Percentiles rank a stretch among this genome's conserved stretches.
Conservation (phyloP, 371 early-diverging fungal genomes). For the Mortierella sp. region DNA sequence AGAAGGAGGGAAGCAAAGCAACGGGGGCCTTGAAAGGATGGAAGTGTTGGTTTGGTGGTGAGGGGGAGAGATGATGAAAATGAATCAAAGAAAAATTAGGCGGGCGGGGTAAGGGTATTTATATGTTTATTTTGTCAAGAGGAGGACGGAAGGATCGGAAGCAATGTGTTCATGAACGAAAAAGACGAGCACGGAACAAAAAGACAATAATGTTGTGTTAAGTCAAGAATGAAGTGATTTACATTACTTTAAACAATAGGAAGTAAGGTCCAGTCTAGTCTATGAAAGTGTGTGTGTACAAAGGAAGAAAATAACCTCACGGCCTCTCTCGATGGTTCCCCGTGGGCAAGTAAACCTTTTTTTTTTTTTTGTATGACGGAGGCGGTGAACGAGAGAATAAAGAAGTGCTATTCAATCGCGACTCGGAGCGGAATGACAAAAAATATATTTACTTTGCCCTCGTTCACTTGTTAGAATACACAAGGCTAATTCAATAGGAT, state of each 20-base stretch:
- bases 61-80: not conserved
- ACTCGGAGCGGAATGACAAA: constrained; percentile 11
- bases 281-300: no score
- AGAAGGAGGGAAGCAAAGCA: constrained; percentile 6
- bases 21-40: not conserved
- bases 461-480: not conserved
- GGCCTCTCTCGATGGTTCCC: constrained; percentile 1
- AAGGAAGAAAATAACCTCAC: not conserved
- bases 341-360: constrained; percentile 7
- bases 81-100: constrained; percentile 7
- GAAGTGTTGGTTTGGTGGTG: not conserved
- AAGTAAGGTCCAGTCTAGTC: not conserved
- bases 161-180: not conserved
- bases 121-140: not conserved
- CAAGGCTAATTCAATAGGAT: not conserved
- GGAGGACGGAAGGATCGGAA: constrained; percentile 6
- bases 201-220: not conserved
- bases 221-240: not conserved
- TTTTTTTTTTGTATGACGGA: constrained; percentile 8
- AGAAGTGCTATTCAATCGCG: not conserved
- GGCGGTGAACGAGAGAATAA: not conserved
- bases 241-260: not conserved
- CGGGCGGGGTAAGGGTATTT: constrained; percentile 5
- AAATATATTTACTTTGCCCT: not conserved
- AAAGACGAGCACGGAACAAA: not conserved